Evolutionary conservation across 768 basidiomycete genomes (phyloP), one percentile per base, ranked within the genome.

Genomic region (Rhizopogon sp.): DNA sequence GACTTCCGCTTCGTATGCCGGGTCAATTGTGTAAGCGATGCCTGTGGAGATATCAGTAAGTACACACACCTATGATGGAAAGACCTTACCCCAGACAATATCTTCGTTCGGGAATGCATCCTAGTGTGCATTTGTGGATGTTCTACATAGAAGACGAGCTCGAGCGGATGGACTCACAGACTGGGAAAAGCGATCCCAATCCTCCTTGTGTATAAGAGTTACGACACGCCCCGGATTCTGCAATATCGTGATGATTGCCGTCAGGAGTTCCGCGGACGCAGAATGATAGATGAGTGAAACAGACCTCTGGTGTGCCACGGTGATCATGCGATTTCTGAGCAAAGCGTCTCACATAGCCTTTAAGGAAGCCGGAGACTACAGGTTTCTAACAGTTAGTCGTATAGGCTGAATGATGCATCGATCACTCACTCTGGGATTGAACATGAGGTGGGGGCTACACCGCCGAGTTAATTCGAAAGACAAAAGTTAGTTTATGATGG

Each of bases 291-390:
- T 13, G 45, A 39, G 43, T 28, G 28, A 17, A 5, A 54, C 70
- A 51, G 39, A 89, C 87, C 74, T 93, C 87, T 2, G 85, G 89
- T 0, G 93, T 95, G 17, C 94, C 94, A 10, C 94, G 80, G 70
- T 98, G 94, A 65, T 98, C 94, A 66, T 93, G 90, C 54, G 92
- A 95, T 65, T 83, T 81, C 70, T 96, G 93, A 0, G 93, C 91
- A 63, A 97, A 97, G 28, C 94, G 76, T 1, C 93, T 81, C 0
- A 95, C 90, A 57, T 93, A 93, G 35, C 90, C 90, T 71, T 93
- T 96, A 60, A 97, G 74, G 63, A 87, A 97, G 9, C 94, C 94
- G 0, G 90, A 77, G 0, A 77, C 90, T 88, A 54, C 35, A 7
- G n/a, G 33, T 20, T 44, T 41, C 31, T 31, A 25, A 13, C 20